phyloP scores from a whole-genome alignment of 148 eudicot species.

The Vaccinium macrocarpon region DNA sequence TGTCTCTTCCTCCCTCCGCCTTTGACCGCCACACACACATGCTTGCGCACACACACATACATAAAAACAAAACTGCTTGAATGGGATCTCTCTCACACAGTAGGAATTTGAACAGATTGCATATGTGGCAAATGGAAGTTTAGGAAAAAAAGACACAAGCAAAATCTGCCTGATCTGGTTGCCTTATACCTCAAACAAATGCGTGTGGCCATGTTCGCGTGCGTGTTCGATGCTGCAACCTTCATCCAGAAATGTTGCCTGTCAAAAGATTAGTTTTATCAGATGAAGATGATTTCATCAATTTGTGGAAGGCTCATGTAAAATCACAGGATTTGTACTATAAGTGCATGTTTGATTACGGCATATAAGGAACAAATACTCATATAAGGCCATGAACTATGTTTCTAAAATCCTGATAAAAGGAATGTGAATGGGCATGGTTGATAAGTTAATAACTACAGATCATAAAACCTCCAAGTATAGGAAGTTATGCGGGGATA shows the following conservation, averaged over 20 bases:
- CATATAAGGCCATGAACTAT: not conserved
- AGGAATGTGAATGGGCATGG: too few relatives aligned
- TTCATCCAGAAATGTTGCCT: constrained; percentile 92
- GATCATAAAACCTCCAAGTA: too few relatives aligned
- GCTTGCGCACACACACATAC: too few relatives aligned
- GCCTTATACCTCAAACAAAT: constrained; percentile 67
- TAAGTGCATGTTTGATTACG: not conserved
- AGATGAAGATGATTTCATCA: not conserved
- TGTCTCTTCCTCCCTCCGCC: too few relatives aligned
- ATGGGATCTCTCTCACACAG: not conserved
- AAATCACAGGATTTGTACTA: not conserved
- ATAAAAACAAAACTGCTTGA: not conserved
- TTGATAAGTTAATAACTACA: too few relatives aligned
- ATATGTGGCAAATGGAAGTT: not conserved
- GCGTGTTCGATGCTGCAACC: constrained; percentile 72
- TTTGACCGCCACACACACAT: too few relatives aligned
- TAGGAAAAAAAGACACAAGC: not conserved
- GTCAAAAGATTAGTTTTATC: constrained; percentile 19
- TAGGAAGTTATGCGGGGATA: not conserved
- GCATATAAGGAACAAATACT: not conserved
- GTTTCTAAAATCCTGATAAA: not conserved
- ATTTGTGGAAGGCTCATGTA: not conserved
- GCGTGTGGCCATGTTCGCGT: constrained; percentile 90
- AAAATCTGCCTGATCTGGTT: not conserved
- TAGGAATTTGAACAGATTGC: not conserved